Evolutionary conservation across 495 filamentous ascomycete genomes (phyloP).

Genomic region (Trypethelium eluteriae): DNA sequence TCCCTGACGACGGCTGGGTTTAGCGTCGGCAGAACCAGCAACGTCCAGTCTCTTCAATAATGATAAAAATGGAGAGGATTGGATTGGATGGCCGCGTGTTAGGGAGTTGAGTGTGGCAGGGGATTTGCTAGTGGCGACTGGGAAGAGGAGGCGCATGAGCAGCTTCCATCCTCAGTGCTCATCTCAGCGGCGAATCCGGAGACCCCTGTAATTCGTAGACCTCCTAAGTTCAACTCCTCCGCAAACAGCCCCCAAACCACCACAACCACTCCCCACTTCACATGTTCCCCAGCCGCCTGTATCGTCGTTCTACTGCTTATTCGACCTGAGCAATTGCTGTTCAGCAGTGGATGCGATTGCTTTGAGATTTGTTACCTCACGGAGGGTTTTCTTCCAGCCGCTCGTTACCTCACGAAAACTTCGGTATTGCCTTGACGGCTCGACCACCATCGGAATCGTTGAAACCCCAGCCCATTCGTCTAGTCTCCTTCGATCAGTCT

Average conservation of each 20-base stretch:
- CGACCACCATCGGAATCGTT: not conserved
- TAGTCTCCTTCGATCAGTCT: not conserved
- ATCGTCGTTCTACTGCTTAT: not conserved
- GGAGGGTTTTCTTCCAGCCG: conserved; percentile 21
- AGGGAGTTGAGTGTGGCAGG: not conserved
- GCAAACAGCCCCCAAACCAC: conserved; percentile 7
- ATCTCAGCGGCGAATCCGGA: conserved; percentile 1
- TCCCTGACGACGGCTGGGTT: no score
- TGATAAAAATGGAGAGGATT: no score
- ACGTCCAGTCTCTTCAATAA: no score
- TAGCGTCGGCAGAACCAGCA: no score
- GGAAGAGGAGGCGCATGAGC: not conserved
- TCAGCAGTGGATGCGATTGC: not conserved
- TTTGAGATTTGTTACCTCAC: not conserved
- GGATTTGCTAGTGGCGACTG: not conserved
- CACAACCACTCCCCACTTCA: not conserved
- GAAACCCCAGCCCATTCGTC: not conserved
- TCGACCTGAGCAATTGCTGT: not conserved
- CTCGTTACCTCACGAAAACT: conserved; percentile 25
- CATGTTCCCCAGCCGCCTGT: not conserved
- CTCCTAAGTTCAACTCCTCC: conserved; percentile 24
- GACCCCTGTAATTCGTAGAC: conserved; percentile 1
- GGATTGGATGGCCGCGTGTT: not conserved
- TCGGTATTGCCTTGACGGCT: not conserved
- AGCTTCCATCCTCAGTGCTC: not conserved